Percentiles rank a stretch among this genome's conserved stretches.
These are phyloP conservation scores for Rhododendron vialii DNA, from an alignment of 148 eudicot species.

Conservation along the genomic window DNA sequence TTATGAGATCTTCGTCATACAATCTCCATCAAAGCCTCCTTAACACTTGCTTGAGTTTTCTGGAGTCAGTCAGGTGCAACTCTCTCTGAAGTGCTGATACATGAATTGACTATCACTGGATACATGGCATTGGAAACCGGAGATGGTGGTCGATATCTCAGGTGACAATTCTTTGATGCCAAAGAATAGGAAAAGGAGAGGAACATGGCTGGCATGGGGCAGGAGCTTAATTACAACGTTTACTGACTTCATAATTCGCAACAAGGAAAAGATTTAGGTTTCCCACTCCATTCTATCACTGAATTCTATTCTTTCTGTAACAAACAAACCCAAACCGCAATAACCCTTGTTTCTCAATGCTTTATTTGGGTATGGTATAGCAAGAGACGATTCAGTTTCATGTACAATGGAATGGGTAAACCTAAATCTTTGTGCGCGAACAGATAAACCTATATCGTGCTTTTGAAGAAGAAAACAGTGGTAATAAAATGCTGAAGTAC, in stretches of 20 bases:
- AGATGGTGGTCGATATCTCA: background rate
- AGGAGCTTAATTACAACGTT: no score
- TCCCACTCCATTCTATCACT: background rate
- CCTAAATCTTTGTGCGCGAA: background rate
- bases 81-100: background rate
- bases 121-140: background rate
- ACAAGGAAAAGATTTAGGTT: background rate
- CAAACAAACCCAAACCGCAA: background rate
- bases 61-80: background rate
- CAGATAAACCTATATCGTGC: background rate
- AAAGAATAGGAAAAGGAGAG: background rate
- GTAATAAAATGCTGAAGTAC: background rate
- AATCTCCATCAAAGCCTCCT: background rate
- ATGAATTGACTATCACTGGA: background rate
- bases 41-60: background rate
- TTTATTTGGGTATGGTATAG: background rate
- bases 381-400: background rate
- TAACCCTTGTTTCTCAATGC: background rate
- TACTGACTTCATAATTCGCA: background rate
- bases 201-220: background rate
- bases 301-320: background rate
- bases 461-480: background rate
- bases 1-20: background rate
- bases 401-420: background rate
- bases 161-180: background rate